These are phyloP conservation scores for Puccinia horiana DNA, from an alignment of 1,284 basidiomycete species.

Conservation along the genomic window DNA sequence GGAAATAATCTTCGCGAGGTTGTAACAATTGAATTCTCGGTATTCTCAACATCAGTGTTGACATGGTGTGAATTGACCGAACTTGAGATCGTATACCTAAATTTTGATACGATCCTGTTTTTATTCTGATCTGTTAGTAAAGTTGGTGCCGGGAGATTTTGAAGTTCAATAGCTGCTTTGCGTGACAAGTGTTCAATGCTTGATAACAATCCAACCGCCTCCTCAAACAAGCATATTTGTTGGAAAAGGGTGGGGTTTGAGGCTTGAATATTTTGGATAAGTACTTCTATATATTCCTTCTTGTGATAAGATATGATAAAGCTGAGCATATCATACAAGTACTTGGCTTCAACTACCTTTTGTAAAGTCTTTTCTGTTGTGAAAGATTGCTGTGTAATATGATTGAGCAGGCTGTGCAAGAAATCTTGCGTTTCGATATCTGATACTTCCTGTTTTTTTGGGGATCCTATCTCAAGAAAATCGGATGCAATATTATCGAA, in stretches of 20 bases:
- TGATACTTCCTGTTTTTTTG: background rate
- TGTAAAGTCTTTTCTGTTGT: background rate
- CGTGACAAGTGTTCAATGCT: background rate
- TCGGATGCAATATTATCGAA: background rate
- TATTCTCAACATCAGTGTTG: too few relatives aligned
- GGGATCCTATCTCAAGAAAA: background rate
- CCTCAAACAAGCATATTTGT: background rate
- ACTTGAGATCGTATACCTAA: too few relatives aligned
- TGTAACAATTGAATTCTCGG: too few relatives aligned
- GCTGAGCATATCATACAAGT: background rate
- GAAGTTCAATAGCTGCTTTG: background rate
- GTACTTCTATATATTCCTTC: too few relatives aligned
- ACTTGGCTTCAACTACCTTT: background rate
- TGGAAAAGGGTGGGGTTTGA: background rate
- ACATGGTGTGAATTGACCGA: too few relatives aligned
- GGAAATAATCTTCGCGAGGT: too few relatives aligned
- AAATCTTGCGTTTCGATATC: background rate
- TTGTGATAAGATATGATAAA: background rate
- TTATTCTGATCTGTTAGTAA: background rate
- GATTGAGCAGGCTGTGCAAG: background rate
- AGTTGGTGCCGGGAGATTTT: background rate
- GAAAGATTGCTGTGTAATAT: background rate
- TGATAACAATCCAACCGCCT: background rate
- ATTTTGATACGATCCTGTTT: background rate
- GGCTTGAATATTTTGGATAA: too few relatives aligned